Conservation (phyloP, 345 rosid species). For the Eucalyptus tenuipes region DNA sequence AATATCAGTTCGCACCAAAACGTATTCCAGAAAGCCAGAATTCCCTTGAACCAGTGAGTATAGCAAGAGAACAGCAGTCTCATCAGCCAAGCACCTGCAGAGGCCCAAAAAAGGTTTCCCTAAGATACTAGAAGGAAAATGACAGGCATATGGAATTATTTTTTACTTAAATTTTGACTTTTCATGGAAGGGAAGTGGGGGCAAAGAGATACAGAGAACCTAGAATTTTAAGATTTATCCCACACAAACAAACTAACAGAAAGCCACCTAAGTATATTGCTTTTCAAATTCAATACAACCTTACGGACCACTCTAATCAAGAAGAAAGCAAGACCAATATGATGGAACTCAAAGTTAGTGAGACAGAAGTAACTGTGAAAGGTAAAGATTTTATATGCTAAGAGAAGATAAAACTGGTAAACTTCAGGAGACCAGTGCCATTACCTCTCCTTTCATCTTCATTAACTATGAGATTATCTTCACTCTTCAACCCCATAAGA, state of each 20-base stretch:
- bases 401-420: not conserved
- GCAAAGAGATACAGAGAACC: not conserved
- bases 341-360: not conserved
- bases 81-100: conserved; percentile 88
- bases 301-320: not conserved
- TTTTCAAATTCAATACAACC: not conserved
- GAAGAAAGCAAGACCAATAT: not conserved
- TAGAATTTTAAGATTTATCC: not conserved
- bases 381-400: not conserved
- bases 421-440: not conserved
- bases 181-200: not conserved
- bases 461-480: not conserved
- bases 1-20: conserved; percentile 90
- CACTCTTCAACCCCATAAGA: not conserved
- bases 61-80: conserved; percentile 78
- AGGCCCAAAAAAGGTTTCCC: not conserved
- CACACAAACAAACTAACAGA: not conserved
- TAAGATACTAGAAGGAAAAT: not conserved
- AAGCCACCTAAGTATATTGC: not conserved
- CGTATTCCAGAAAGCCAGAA: conserved; percentile 87
- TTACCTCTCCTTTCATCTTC: not conserved
- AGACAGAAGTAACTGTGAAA: not conserved
- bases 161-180: not conserved
- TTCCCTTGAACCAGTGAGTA: conserved; percentile 90
- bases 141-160: not conserved